Conservation (phyloP, 2,329 filamentous ascomycete species). For the Colletotrichum echinochloae region DNA sequence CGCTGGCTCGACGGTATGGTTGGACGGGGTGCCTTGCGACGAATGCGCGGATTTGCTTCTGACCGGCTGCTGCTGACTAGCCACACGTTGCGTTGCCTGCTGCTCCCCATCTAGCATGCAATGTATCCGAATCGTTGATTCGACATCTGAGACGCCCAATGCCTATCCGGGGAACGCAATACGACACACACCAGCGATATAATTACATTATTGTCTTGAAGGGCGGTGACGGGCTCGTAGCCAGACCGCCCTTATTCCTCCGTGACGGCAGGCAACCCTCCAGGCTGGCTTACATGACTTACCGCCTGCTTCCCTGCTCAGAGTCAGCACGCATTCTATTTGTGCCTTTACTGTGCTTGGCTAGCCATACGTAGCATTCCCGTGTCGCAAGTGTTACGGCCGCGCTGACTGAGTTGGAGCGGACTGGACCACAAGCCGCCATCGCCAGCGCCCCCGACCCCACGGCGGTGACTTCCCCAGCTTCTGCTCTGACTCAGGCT, state of each 20-base stretch:
- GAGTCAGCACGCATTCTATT: constrained; percentile 4
- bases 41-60: constrained; percentile 5
- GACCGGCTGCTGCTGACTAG: constrained; percentile 25
- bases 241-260: constrained; percentile 27
- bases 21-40: constrained; percentile 5
- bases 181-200: not conserved
- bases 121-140: constrained; percentile 29
- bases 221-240: constrained; percentile 33
- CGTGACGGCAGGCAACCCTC: not conserved
- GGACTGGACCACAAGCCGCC: not conserved
- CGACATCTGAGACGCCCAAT: constrained; percentile 28
- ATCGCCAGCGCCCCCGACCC: not conserved
- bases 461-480: constrained; percentile 26
- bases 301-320: not conserved
- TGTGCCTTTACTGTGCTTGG: constrained; percentile 1
- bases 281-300: constrained; percentile 13
- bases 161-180: constrained; percentile 19
- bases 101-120: constrained; percentile 22
- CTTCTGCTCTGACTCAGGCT: constrained; percentile 37
- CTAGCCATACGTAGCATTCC: not conserved
- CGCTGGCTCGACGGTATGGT: not conserved
- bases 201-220: not conserved
- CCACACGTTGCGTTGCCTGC: not conserved
- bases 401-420: constrained; percentile 16
- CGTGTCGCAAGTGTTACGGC: constrained; percentile 12